Conservation (phyloP, 2,329 filamentous ascomycete genomes). For the Talaromyces sp. region DNA sequence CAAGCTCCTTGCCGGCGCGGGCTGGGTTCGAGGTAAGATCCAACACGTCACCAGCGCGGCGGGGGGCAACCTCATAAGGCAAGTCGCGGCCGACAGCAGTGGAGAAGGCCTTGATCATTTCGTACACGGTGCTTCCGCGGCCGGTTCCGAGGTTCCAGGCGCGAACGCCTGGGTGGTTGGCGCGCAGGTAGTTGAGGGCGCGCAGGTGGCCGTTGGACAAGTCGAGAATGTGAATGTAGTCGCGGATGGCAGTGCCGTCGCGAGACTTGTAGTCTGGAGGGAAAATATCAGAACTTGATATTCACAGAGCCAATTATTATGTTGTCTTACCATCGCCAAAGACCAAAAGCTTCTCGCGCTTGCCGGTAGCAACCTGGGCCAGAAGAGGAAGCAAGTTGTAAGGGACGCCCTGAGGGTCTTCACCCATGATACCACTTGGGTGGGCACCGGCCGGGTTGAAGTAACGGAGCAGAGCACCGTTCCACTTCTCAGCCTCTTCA, state of each 20-base stretch:
- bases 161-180: conserved; percentile 78
- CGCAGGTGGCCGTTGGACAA: conserved; percentile 79
- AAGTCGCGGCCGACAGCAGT: conserved; percentile 78
- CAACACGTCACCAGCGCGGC: conserved; percentile 83
- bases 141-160: conserved; percentile 97
- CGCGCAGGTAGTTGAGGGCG: conserved; percentile 83
- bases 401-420: conserved; percentile 91
- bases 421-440: conserved; percentile 93
- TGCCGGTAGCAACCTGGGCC: conserved; percentile 91
- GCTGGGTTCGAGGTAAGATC: conserved; percentile 89
- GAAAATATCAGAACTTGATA: background rate
- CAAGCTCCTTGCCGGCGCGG: conserved; percentile 79
- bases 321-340: conserved; percentile 76
- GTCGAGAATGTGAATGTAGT: conserved; percentile 97
- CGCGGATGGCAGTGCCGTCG: conserved; percentile 89
- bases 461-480: conserved; percentile 87
- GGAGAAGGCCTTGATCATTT: conserved; percentile 95
- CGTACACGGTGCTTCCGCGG: conserved; percentile 89
- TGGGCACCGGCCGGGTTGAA: conserved; percentile 97
- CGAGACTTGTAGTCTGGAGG: conserved; percentile 75
- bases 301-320: background rate
- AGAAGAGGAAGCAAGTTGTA: conserved; percentile 93
- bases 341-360: conserved; percentile 87
- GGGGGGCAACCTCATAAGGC: conserved; percentile 75
- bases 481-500: conserved; percentile 72